These are phyloP conservation scores for Calonectria leucothoes DNA, from an alignment of 2,329 filamentous ascomycete species.

Conservation along the genomic window DNA sequence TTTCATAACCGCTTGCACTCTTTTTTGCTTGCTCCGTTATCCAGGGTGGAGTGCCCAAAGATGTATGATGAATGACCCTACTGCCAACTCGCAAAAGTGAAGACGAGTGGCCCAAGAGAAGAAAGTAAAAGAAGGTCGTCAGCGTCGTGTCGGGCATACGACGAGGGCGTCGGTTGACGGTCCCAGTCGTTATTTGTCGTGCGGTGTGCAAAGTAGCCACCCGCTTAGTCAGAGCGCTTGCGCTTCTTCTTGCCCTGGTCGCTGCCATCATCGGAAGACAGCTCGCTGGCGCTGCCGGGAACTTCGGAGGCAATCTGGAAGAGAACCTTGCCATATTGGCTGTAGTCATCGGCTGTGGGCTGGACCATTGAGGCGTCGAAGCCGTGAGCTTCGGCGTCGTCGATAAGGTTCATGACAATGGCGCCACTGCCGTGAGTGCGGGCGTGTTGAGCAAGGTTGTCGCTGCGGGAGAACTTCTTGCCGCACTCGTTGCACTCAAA, in stretches of 20 bases:
- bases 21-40: conserved; percentile 52
- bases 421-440: conserved; percentile 92
- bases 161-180: conserved; percentile 35
- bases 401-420: conserved; percentile 90
- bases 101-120: conserved; percentile 40
- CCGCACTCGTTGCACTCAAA: conserved; percentile 98
- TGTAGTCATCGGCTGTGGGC: conserved; percentile 69
- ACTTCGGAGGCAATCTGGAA: conserved; percentile 84
- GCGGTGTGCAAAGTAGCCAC: conserved; percentile 20
- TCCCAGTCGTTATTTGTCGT: conserved; percentile 34
- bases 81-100: conserved; percentile 37
- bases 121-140: conserved; percentile 45
- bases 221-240: conserved; percentile 76
- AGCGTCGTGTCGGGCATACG: conserved; percentile 49
- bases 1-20: conserved; percentile 52
- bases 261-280: conserved; percentile 64
- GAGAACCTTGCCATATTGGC: conserved; percentile 78
- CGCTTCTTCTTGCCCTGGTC: conserved; percentile 70
- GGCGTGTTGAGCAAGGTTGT: conserved; percentile 96
- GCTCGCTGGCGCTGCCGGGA: conserved; percentile 72
- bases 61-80: conserved; percentile 43
- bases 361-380: conserved; percentile 58
- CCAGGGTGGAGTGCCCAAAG: conserved; percentile 43
- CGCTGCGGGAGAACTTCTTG: conserved; percentile 98
- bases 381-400: conserved; percentile 69